Evolutionary conservation across 805 yeast species (phyloP).

Genomic region (Zygosaccharomyces bailii): DNA sequence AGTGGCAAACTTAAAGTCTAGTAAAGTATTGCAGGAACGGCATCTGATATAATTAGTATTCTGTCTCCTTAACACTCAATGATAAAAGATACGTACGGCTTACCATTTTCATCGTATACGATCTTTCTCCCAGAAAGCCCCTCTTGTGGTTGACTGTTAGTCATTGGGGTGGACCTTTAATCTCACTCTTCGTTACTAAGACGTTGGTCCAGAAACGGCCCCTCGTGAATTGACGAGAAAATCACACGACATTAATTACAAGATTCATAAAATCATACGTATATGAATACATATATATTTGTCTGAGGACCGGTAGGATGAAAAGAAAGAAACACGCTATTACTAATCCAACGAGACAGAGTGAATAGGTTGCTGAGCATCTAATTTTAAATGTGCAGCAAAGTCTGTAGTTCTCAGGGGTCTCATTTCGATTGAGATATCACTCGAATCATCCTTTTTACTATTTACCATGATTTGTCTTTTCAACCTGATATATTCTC

Average conservation of each 20-base stretch:
- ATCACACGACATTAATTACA: neutral
- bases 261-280: neutral
- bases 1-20: conserved; percentile 72
- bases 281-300: neutral
- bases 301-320: neutral
- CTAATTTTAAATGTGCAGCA: conserved; percentile 36
- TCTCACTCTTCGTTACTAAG: too few relatives aligned
- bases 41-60: conserved; percentile 47
- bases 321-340: neutral
- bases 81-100: conserved; percentile 65
- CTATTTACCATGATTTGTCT: conserved; percentile 37
- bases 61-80: neutral
- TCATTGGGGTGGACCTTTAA: neutral
- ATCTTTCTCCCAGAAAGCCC: conserved; percentile 67
- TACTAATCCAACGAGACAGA: conserved; percentile 25
- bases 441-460: conserved; percentile 21
- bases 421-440: conserved; percentile 47
- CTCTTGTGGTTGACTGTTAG: conserved; percentile 37
- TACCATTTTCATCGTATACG: conserved; percentile 80
- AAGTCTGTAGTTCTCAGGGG: conserved; percentile 67
- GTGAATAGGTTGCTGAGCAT: conserved; percentile 23
- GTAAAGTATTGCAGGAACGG: conserved; percentile 79
- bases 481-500: conserved; percentile 73
- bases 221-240: neutral
- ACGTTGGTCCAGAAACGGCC: too few relatives aligned